Evolutionary conservation across 495 filamentous ascomycete species (phyloP), one percentile per base, ranked within the genome.

Genomic region (Neurospora africana): DNA sequence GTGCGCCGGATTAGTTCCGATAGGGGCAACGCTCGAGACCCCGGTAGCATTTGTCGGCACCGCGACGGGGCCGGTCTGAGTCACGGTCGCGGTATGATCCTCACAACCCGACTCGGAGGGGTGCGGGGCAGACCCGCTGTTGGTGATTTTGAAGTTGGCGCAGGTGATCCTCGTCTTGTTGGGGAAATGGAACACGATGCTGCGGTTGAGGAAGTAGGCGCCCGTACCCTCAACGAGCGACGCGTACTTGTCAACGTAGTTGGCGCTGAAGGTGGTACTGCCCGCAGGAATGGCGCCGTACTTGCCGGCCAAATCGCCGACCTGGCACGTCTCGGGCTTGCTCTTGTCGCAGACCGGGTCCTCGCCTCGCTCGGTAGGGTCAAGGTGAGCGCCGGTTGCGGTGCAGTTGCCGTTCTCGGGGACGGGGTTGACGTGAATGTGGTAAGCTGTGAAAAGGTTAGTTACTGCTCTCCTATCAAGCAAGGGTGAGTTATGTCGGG

Each of bases 291-390:
- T 89, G 58, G 84, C 85, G 70, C 91, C 92, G 76, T 93, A 86
- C 84, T 97, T 97, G 76, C 94, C 94, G 74, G 87, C 86, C 69
- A 97, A 81, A 81, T 97, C 94, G 73, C 94, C 94, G 35, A 92
- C 88, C 80, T 96, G 89, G 84, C 94, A 97, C 0, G 89, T 91
- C 73, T 87, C 76, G 9, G 92, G 91, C 36, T 82, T 76, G 11
- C 78, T 79, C 10, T 82, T 53, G 81, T 95, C 84, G 81, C 94
- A 97, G 9, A 86, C 74, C 44, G 89, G 84, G 19, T 78, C 78
- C 79, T 94, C 88, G 70, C 89, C 89, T 72, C 91, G 89, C 65
- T 84, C 80, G 73, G 76, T 83, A 73, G 84, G 83, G 72, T 86
- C 83, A 9, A 84, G 78, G 71, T 96, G 94, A 0, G 82, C 88